phyloP scores from a whole-genome alignment of 78 protist species.

The Guillardia theta region DNA sequence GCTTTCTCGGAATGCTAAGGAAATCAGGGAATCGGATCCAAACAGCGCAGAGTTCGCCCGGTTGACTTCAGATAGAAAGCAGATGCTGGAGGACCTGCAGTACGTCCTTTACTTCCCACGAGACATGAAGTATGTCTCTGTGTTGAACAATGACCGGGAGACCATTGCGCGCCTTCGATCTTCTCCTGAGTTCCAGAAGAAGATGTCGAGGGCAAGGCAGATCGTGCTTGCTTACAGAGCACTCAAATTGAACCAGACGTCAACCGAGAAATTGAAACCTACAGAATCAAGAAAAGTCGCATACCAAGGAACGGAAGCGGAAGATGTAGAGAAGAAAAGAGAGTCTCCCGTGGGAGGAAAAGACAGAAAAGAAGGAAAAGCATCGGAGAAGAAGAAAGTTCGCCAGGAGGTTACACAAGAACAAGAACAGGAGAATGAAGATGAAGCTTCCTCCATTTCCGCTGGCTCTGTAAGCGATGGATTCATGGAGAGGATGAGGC shows the following conservation, averaged over 20 bases:
- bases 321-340: background rate
- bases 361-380: background rate
- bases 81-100: background rate
- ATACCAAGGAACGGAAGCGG: background rate
- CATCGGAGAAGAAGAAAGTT: background rate
- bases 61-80: background rate
- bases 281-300: background rate
- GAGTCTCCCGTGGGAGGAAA: background rate
- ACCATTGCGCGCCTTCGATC: background rate
- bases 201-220: background rate
- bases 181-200: background rate
- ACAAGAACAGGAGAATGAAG: background rate
- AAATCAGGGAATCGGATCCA: background rate
- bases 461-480: background rate
- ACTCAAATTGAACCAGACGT: background rate
- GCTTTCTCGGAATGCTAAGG: background rate
- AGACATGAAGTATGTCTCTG: background rate
- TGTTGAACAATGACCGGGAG: background rate
- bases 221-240: slow-evolving; percentile 8
- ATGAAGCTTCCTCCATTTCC: background rate
- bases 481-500: background rate
- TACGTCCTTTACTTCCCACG: background rate
- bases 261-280: no score
- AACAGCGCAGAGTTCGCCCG: background rate
- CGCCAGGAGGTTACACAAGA: background rate